Conservation (phyloP, 2,329 filamentous ascomycete species). For the Cladosporium velox region DNA sequence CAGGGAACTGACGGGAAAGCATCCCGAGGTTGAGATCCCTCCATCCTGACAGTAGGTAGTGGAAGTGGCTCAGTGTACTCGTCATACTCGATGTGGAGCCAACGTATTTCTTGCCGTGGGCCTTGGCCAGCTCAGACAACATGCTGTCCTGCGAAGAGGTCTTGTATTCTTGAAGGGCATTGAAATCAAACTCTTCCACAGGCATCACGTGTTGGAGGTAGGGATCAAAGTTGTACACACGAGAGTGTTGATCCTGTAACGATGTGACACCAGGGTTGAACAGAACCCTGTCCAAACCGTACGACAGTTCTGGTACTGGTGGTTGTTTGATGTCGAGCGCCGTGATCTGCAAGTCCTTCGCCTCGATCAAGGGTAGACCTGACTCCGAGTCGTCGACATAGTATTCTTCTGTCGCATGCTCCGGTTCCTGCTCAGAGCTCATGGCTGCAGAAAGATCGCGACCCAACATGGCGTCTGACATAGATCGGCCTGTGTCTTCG, state of each 20-base stretch:
- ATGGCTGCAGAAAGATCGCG: conserved; percentile 3
- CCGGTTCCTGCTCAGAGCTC: background rate
- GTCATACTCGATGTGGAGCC: conserved; percentile 99
- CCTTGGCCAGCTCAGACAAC: conserved; percentile 67
- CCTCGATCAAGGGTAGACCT: conserved; percentile 10
- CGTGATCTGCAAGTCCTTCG: conserved; percentile 39
- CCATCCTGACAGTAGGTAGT: conserved; percentile 86
- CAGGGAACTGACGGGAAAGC: conserved; percentile 67
- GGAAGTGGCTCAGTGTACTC: conserved; percentile 81
- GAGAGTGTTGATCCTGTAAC: conserved; percentile 82
- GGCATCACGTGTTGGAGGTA: conserved; percentile 94
- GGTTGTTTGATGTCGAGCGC: conserved; percentile 49
- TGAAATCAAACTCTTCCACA: conserved; percentile 87
- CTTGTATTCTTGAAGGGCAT: conserved; percentile 80
- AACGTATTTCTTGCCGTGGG: conserved; percentile 75
- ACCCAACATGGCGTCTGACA: conserved; percentile 8
- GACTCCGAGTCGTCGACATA: background rate
- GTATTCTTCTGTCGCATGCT: background rate
- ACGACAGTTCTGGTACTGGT: conserved; percentile 64
- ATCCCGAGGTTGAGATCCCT: conserved; percentile 67
- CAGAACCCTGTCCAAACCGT: conserved; percentile 83
- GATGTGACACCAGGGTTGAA: conserved; percentile 95
- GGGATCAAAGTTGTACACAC: conserved; percentile 95
- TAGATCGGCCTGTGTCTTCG: background rate
- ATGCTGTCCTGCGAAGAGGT: conserved; percentile 83